These are phyloP conservation scores for Trichoderma atrobrunneum DNA, from an alignment of 2,329 filamentous ascomycete species.

Conservation along the genomic window DNA sequence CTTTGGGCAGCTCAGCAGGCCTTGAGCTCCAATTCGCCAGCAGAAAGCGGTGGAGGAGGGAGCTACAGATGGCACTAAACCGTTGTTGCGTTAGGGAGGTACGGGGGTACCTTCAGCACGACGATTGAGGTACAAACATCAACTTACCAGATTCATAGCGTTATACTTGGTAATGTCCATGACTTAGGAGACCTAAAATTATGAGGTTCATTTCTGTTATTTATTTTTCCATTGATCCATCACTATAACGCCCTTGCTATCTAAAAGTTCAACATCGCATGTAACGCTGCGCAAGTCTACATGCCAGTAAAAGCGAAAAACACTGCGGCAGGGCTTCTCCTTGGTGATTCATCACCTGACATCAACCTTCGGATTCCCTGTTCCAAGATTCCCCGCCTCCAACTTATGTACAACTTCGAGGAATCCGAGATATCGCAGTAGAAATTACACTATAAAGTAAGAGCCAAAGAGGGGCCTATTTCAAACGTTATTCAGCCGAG, in stretches of 20 bases:
- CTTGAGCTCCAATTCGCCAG: constrained; percentile 4
- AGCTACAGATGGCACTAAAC: background rate
- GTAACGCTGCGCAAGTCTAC: background rate
- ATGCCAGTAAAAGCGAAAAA: background rate
- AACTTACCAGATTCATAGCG: background rate
- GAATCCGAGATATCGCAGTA: background rate
- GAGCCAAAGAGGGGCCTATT: background rate
- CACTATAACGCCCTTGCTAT: background rate
- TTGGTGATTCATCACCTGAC: background rate
- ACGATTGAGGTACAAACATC: background rate
- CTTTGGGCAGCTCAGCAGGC: background rate
- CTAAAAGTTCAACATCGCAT: background rate
- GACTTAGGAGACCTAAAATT: background rate
- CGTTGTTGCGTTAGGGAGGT: background rate
- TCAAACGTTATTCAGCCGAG: background rate
- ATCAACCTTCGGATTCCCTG: background rate
- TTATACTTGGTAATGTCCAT: background rate
- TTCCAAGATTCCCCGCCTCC: background rate
- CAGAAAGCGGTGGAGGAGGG: background rate
- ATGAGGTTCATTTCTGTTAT: background rate
- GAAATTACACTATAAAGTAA: background rate
- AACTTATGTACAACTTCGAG: background rate
- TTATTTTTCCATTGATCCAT: background rate
- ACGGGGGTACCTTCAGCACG: background rate
- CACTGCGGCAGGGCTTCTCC: background rate